These are phyloP conservation scores for Blastomyces emzantsi DNA, from an alignment of 2,329 filamentous ascomycete genomes.

Conservation along the genomic window DNA sequence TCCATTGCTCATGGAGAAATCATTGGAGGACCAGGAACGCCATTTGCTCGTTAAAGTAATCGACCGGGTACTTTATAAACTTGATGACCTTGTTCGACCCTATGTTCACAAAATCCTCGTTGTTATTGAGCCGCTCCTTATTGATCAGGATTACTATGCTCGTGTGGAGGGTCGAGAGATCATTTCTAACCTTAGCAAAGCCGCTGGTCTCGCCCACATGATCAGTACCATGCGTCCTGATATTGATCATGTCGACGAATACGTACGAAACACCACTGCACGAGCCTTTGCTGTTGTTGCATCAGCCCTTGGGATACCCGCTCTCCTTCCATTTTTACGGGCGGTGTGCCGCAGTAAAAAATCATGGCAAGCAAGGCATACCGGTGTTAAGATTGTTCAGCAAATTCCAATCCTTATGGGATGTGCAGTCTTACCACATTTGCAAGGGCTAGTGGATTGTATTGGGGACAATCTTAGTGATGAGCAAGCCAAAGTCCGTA, in stretches of 20 bases:
- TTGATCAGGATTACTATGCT: slow-evolving; percentile 99
- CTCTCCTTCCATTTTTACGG: slow-evolving; percentile 85
- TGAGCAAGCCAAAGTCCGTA: slow-evolving; percentile 95
- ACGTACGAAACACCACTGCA: slow-evolving; percentile 95
- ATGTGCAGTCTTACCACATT: slow-evolving; percentile 86
- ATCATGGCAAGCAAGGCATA: slow-evolving; percentile 96
- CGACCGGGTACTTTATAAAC: slow-evolving; percentile 95
- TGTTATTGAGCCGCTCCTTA: slow-evolving; percentile 96
- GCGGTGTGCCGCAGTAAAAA: slow-evolving; percentile 98
- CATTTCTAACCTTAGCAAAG: slow-evolving; percentile 95
- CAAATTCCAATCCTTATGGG: slow-evolving; percentile 99
- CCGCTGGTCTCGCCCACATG: slow-evolving; percentile 94
- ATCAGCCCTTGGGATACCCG: slow-evolving; percentile 89
- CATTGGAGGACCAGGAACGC: slow-evolving; percentile 92
- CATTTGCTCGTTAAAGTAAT: slow-evolving; percentile 99
- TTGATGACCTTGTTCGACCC: slow-evolving; percentile 90
- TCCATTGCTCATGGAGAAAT: slow-evolving; percentile 95
- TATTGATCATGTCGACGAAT: slow-evolving; percentile 97
- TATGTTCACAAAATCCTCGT: slow-evolving; percentile 98
- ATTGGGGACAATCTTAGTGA: slow-evolving; percentile 94
- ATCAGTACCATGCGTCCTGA: slow-evolving; percentile 99
- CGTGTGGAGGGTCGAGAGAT: slow-evolving; percentile 97
- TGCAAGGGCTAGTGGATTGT: slow-evolving; percentile 93
- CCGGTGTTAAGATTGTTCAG: slow-evolving; percentile 97
- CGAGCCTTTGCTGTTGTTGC: slow-evolving; percentile 96